Evolutionary conservation across 2,329 filamentous ascomycete genomes (phyloP).

Genomic region (Raffaelea arxii): DNA sequence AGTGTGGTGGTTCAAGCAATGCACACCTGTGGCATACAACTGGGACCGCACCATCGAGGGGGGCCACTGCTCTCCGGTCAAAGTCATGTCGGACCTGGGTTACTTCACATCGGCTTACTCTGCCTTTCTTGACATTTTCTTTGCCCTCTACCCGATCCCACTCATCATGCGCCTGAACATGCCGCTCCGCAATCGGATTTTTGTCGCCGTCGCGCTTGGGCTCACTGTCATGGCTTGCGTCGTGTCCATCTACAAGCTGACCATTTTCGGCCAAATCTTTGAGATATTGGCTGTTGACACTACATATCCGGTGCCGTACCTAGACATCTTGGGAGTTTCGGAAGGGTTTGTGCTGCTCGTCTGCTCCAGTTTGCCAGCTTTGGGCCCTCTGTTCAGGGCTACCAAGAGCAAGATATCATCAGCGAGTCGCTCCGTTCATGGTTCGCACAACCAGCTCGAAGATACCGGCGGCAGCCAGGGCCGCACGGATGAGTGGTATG

Average conservation of each 20-base stretch:
- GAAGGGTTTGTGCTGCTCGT: background rate
- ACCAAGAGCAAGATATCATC: background rate
- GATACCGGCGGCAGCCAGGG: no score
- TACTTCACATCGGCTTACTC: constrained; percentile 22
- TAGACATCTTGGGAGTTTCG: background rate
- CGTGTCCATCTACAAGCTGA: constrained; percentile 19
- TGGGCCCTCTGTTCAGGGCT: background rate
- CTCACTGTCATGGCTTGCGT: constrained; percentile 18
- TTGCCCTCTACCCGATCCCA: constrained; percentile 21
- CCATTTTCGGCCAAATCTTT: constrained; percentile 16
- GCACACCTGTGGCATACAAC: constrained; percentile 16
- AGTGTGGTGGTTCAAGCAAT: constrained; percentile 22
- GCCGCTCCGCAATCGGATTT: constrained; percentile 17
- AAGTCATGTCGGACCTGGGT: constrained; percentile 15
- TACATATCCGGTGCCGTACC: background rate
- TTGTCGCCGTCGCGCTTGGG: constrained; percentile 16
- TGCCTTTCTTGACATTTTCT: constrained; percentile 21
- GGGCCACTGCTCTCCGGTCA: constrained; percentile 15
- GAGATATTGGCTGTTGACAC: constrained; percentile 8
- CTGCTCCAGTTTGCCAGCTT: background rate
- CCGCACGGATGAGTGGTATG: no score
- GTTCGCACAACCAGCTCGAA: no score
- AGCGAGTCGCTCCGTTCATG: background rate
- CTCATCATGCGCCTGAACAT: constrained; percentile 23
- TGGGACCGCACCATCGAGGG: constrained; percentile 17